phyloP scores from a whole-genome alignment of 805 yeast species.

The Ogataea philodendri region DNA sequence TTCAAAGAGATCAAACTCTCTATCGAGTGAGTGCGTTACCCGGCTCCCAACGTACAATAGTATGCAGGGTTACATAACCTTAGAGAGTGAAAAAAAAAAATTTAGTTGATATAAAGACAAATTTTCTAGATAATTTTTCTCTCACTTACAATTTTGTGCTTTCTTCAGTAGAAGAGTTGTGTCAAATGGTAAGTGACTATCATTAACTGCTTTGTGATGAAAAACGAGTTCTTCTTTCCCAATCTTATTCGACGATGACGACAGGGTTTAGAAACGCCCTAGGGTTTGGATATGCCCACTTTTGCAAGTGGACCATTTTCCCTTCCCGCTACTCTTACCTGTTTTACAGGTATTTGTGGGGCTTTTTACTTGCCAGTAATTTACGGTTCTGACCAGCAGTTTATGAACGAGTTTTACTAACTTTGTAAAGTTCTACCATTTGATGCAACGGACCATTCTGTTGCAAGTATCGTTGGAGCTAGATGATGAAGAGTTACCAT shows the following conservation, averaged over 20 bases:
- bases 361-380: constrained; percentile 84
- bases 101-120: constrained; percentile 7
- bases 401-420: constrained; percentile 10
- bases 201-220: constrained; percentile 29
- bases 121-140: constrained; percentile 8
- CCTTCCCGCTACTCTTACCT: constrained; percentile 32
- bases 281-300: constrained; percentile 26
- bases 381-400: constrained; percentile 52
- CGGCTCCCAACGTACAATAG: constrained; percentile 1
- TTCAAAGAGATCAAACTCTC: constrained; percentile 49
- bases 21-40: constrained; percentile 9
- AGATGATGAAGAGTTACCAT: constrained; percentile 71
- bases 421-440: constrained; percentile 10
- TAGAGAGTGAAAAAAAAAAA: constrained; percentile 5
- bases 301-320: constrained; percentile 35
- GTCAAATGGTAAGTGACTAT: constrained; percentile 16
- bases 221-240: constrained; percentile 77
- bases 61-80: constrained; percentile 13
- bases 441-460: constrained; percentile 14
- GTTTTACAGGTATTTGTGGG: constrained; percentile 38
- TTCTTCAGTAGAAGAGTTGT: constrained; percentile 15
- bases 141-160: constrained; percentile 5
- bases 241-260: constrained; percentile 92
- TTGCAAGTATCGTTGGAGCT: constrained; percentile 8
- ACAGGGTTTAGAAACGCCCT: constrained; percentile 64